Percentiles rank a stretch among this genome's conserved stretches.
These are phyloP conservation scores for Exsudoporus frostii DNA, from an alignment of 768 basidiomycete genomes.

Conservation along the genomic window DNA sequence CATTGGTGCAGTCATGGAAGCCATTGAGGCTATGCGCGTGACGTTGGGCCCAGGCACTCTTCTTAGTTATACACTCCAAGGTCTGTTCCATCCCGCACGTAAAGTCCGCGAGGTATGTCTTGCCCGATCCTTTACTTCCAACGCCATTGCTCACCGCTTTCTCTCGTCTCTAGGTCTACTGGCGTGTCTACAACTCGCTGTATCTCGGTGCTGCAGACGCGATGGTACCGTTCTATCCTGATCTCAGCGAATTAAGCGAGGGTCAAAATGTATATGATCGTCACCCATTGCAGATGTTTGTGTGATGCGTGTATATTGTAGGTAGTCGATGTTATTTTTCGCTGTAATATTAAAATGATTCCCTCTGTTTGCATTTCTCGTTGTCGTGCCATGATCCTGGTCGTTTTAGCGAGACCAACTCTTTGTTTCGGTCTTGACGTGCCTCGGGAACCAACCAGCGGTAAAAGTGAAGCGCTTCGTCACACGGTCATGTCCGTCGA, in stretches of 20 bases:
- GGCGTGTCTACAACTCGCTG: constrained; percentile 92
- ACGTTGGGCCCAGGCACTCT: constrained; percentile 92
- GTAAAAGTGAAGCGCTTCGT: neutral
- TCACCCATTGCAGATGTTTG: constrained; percentile 80
- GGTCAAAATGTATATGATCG: constrained; percentile 87
- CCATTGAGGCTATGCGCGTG: constrained; percentile 95
- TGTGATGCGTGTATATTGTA: constrained; percentile 40
- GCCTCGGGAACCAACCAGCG: too few relatives aligned
- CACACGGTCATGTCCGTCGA: too few relatives aligned
- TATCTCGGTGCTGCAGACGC: constrained; percentile 91
- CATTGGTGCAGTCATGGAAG: constrained; percentile 97
- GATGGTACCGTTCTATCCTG: constrained; percentile 93
- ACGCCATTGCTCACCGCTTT: neutral
- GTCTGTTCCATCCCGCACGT: constrained; percentile 94
- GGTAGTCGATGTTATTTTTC: constrained; percentile 5
- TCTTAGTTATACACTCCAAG: constrained; percentile 89
- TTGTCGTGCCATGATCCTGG: too few relatives aligned
- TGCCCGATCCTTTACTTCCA: neutral
- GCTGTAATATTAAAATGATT: neutral
- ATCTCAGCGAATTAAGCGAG: constrained; percentile 86
- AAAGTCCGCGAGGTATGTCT: constrained; percentile 89
- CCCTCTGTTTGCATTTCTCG: too few relatives aligned
- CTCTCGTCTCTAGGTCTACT: constrained; percentile 57
- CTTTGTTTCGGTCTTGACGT: too few relatives aligned
- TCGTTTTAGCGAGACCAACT: too few relatives aligned